Base-by-base conservation (phyloP, 2,329 filamentous ascomycete genomes). In the Penicillium paneum region DNA sequence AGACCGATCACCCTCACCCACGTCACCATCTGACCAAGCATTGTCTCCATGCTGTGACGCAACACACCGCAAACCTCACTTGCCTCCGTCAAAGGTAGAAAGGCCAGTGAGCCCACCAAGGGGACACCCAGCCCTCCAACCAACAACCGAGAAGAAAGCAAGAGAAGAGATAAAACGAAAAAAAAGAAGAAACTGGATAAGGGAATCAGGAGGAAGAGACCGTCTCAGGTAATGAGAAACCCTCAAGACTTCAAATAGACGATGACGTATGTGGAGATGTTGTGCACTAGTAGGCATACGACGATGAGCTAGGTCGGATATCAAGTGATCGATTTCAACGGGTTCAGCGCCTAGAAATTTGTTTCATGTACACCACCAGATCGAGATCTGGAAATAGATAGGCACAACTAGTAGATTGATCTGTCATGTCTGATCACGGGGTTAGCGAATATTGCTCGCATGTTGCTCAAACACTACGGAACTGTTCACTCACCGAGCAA, bases 81-180 rank as follows among this genome's bases (percentile, higher is more conserved):
- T 48, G 11, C 17, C 41, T 29, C 19, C 31, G 13, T 49, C 6
- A 8, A 42, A 45, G 24, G 26, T 44, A 3, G 36, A 10, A 29
- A 26, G 41, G 19, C 38, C 31, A 46, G 31, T 38, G 32, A 29
- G 15, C 43, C 46, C 40, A 41, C 32, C 12, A 44, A 35, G 17
- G 8, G 17, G 19, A 28, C 45, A 21, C n/a, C 43, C 12, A 49
- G 12, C 17, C 31, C 36, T 35, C 32, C 34, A 44, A 55, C 55
- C 46, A 50, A 58, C 58, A 58, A 35, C 39, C 32, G 35, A 56
- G 53, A 55, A 35, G 52, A 54, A 58, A 34, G 29, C 28, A 45
- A 49, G 49, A 32, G n/a, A 29, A 49, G 35, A 43, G 29, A 39
- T 29, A 44, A 24, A 24, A 52, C 32, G 19, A 32, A 44, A 45